Conservation (phyloP, 1,139 yeast genomes). For the Yamadazyma atlantica region DNA sequence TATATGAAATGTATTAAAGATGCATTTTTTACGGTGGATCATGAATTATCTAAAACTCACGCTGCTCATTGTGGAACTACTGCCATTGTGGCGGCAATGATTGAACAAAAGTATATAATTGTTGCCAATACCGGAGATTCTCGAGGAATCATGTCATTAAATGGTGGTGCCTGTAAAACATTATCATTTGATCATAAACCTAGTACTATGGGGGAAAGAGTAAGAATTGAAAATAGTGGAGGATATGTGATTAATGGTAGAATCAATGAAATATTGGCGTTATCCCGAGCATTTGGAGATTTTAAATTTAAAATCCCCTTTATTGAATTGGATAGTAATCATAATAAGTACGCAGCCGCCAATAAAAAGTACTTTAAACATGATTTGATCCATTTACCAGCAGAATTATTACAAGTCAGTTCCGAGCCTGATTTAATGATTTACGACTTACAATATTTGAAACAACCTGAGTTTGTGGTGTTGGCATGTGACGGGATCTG, state of each 20-base stretch:
- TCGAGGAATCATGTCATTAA: slow-evolving; percentile 56
- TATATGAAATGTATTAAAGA: slow-evolving; percentile 45
- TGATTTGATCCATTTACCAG: slow-evolving; percentile 33
- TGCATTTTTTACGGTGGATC: slow-evolving; percentile 58
- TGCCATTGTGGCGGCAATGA: slow-evolving; percentile 55
- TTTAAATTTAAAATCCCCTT: slow-evolving; percentile 59
- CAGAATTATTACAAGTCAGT: slow-evolving; percentile 53
- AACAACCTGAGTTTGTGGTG: slow-evolving; percentile 60
- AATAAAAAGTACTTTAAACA: slow-evolving; percentile 21
- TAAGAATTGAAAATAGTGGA: slow-evolving; percentile 71
- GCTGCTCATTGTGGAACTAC: slow-evolving; percentile 65
- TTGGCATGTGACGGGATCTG: slow-evolving; percentile 80
- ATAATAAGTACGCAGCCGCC: slow-evolving; percentile 25
- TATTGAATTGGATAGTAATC: slow-evolving; percentile 31
- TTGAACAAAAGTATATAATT: slow-evolving; percentile 48
- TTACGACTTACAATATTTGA: slow-evolving; percentile 41
- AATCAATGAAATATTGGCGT: slow-evolving; percentile 71
- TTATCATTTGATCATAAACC: slow-evolving; percentile 79
- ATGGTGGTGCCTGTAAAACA: slow-evolving; percentile 55
- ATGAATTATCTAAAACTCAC: slow-evolving; percentile 45
- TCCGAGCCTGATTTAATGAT: slow-evolving; percentile 70
- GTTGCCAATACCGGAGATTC: slow-evolving; percentile 80
- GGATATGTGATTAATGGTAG: slow-evolving; percentile 69
- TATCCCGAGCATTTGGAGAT: slow-evolving; percentile 78
- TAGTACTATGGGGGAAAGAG: slow-evolving; percentile 69